These are phyloP conservation scores for Aspergillus steynii DNA, from an alignment of 495 filamentous ascomycete genomes.

Conservation along the genomic window DNA sequence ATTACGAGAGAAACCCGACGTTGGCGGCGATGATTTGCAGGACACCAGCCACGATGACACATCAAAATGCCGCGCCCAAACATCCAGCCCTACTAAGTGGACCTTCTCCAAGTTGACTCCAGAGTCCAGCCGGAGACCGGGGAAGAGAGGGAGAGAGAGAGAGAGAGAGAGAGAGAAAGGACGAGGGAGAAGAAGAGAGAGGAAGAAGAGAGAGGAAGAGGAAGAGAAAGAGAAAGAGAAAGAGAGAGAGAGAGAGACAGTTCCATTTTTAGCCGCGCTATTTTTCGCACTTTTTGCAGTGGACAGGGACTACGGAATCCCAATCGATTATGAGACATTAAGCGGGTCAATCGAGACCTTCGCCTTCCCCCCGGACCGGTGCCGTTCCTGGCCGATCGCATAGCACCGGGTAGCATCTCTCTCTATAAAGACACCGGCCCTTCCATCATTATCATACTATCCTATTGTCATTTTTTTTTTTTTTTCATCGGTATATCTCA, in stretches of 20 bases:
- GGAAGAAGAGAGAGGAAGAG: conserved; percentile 3
- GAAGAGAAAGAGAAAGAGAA: neutral
- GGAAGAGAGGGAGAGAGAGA: conserved; percentile 1
- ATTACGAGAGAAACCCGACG: conserved; percentile 22
- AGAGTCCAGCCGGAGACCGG: neutral
- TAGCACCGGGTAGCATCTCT: conserved; percentile 22
- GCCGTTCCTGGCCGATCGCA: conserved; percentile 31
- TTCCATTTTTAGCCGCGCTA: too few species aligned
- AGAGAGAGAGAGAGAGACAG: too few species aligned
- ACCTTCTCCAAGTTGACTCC: conserved; percentile 22
- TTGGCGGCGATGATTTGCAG: conserved; percentile 27
- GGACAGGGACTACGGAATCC: conserved; percentile 19
- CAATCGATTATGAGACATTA: neutral
- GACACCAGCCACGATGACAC: conserved; percentile 29
- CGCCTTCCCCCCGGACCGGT: conserved; percentile 17
- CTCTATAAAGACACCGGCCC: neutral
- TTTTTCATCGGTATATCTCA: neutral
- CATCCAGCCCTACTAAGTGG: conserved; percentile 26
- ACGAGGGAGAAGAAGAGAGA: neutral
- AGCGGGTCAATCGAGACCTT: too few species aligned
- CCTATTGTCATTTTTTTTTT: neutral
- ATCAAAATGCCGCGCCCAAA: conserved; percentile 22
- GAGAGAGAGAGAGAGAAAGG: neutral
- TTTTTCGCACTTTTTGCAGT: conserved; percentile 4
- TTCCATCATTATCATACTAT: too few species aligned